Evolutionary conservation across 352 stramenopile genomes (phyloP), one percentile per base, ranked within the genome.

Genomic region (Phytophthora palmivora): DNA sequence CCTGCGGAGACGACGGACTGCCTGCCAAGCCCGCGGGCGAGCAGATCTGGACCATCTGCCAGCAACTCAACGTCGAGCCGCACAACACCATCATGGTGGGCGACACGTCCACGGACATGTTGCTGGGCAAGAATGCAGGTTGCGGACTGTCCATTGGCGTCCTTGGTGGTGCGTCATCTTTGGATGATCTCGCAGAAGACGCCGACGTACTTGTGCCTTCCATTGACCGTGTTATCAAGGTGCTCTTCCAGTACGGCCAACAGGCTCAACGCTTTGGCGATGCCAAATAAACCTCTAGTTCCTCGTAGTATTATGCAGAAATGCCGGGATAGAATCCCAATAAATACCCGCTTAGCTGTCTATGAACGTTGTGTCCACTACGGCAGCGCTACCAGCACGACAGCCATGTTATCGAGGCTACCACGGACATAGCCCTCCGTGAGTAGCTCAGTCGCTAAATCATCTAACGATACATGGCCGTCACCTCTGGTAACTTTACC

Each of bases 371-470:
- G 28, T 39, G 10, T 36, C 38, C 28, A 26, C 21, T 53, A 69
- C 12, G 63, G 24, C 21, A 79, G 48, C 18, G 42, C 56, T 5
- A 88, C 69, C 2, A 89, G 53, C 9, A 92, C 84, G 14, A 96
- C 85, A 24, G 92, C 96, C 62, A 98, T 93, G 58, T 99, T 99
- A 64, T 99, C 96, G 5, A 89, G 88, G 45, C 89, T 98, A 44
- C 96, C 96, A 44, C 94, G 83, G n/a, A 98, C 81, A 61, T 97
- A 98, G 26, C 93, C 89, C 66, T 98, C 93, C 18, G 93, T 72
- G 6, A 95, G 81, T n/a, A 98, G 63, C 15, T 84, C 53, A 42
- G 92, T 70, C 10, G 92, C 89, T 42, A 94, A 72, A 42, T 81
- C 71, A 66, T 96, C 70, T 7, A 98, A 71, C 10, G 54, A 52